These are phyloP conservation scores for Escovopsis sp. DNA, from an alignment of 2,329 filamentous ascomycete genomes.

Conservation along the genomic window DNA sequence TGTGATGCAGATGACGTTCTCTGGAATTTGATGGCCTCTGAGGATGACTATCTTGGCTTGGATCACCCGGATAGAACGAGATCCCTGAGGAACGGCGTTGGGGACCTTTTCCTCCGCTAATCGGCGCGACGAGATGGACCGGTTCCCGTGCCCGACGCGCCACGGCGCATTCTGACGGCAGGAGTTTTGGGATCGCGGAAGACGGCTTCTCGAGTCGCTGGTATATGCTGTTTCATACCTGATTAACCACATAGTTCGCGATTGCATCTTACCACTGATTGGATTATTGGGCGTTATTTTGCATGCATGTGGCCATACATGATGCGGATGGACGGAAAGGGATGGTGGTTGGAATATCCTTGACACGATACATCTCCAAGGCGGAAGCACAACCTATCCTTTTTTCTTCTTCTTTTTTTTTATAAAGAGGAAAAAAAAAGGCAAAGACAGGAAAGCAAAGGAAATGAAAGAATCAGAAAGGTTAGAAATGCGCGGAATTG, in stretches of 20 bases:
- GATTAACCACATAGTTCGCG: not conserved
- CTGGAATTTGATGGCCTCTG: slow-evolving; percentile 33
- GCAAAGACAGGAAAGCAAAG: not conserved
- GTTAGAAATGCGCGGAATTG: not conserved
- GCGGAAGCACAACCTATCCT: not conserved
- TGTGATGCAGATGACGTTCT: slow-evolving; percentile 39
- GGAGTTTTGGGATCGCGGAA: not conserved
- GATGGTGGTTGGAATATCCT: slow-evolving; percentile 2
- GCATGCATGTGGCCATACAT: slow-evolving; percentile 7
- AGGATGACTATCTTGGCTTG: slow-evolving; percentile 49
- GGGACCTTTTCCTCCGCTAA: slow-evolving; percentile 45
- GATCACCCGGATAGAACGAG: slow-evolving; percentile 51
- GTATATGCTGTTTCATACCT: slow-evolving; percentile 7
- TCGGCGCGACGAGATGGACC: not conserved
- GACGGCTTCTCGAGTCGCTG: slow-evolving; percentile 4
- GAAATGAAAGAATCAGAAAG: too few relatives aligned
- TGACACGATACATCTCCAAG: slow-evolving; percentile 2
- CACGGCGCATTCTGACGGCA: too few relatives aligned
- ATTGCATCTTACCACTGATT: slow-evolving; percentile 1
- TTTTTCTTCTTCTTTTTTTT: too few relatives aligned
- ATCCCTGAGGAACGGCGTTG: slow-evolving; percentile 41
- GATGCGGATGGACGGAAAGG: slow-evolving; percentile 1
- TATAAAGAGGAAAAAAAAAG: not conserved
- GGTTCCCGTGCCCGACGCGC: not conserved
- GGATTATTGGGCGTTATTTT: slow-evolving; percentile 5